Base-by-base conservation (phyloP, 208 protist genomes). In the Leishmania lainsoni region DNA sequence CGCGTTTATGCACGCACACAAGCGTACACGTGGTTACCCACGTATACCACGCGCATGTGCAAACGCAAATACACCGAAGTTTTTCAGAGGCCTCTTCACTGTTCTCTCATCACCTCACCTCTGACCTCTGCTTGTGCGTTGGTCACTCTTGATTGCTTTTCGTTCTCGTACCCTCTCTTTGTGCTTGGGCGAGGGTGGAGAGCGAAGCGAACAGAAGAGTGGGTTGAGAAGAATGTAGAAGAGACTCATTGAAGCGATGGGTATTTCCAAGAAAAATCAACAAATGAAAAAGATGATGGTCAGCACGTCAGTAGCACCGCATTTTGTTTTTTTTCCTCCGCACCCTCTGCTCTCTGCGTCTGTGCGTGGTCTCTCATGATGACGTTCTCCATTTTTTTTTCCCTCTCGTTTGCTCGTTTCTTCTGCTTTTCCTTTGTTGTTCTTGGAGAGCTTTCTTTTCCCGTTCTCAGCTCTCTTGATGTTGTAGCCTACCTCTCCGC, bases 381-480 rank as follows among this genome's bases (percentile, higher is more conserved):
- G 26, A 4, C 26, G 35, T 81, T 66, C 65, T 42, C 49, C 61
- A 66, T 74, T 75, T 45, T 63, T 74, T 12, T 81, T 81, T 83
- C 54, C 61, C 35, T 83, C 70, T 73, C 70, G 35, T 68, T 22
- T 4, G 42, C 42, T 45, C 42, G 42, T 45, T 45, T 51, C 42
- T 61, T 26, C 22, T 26, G 32, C 45, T 66, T 81, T 58, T 80
- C 42, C 54, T 84, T 76, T 66, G 45, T 82, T 80, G 29, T 56
- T 52, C 54, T 16, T 68, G 54, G 63, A 49, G 16, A 81, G 20
- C 58, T 70, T 77, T 56, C 68, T 74, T 70, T 61, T 73, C 42
- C 29, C 26, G 26, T 63, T n/a, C 12, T 73, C 14, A 22, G 39
- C 6, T 39, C 9, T 29, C 39, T 73, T 73, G 68, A 51, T 73